phyloP scores from a whole-genome alignment of 441 rosid genomes.

The Erodium chrysanthum region DNA sequence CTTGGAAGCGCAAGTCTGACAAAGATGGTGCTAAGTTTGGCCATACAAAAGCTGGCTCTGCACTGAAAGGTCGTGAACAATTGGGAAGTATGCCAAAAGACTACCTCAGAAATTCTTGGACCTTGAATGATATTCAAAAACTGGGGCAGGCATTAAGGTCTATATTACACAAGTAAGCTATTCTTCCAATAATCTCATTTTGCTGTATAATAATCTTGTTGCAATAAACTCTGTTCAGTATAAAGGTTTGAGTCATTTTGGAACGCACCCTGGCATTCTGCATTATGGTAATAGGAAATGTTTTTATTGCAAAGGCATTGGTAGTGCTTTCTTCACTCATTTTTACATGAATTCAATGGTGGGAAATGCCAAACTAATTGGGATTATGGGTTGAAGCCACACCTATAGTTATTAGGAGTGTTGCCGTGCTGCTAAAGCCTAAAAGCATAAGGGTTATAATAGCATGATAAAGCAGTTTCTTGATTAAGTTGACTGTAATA shows the following conservation, averaged over 20 bases:
- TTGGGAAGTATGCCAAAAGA: conserved; percentile 31
- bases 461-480: background rate
- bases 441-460: background rate
- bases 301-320: too few relatives aligned
- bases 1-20: conserved; percentile 25
- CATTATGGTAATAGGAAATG: too few relatives aligned
- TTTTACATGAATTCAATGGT: too few relatives aligned
- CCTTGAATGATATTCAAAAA: conserved; percentile 40
- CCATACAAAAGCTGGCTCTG: conserved; percentile 20
- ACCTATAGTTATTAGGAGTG: too few relatives aligned
- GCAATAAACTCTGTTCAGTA: too few relatives aligned
- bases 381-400: background rate
- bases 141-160: conserved; percentile 38
- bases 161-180: conserved; percentile 63
- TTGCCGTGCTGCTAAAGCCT: background rate
- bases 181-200: background rate
- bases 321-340: too few relatives aligned
- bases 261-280: too few relatives aligned
- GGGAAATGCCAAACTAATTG: too few relatives aligned
- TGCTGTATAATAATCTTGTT: too few relatives aligned
- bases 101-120: conserved; percentile 26
- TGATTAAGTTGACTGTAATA: background rate
- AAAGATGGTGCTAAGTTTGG: conserved; percentile 17
- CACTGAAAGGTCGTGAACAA: conserved; percentile 26
- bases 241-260: too few relatives aligned